These are phyloP conservation scores for Irpex lacteus DNA, from an alignment of 1,284 basidiomycete species.

Conservation along the genomic window DNA sequence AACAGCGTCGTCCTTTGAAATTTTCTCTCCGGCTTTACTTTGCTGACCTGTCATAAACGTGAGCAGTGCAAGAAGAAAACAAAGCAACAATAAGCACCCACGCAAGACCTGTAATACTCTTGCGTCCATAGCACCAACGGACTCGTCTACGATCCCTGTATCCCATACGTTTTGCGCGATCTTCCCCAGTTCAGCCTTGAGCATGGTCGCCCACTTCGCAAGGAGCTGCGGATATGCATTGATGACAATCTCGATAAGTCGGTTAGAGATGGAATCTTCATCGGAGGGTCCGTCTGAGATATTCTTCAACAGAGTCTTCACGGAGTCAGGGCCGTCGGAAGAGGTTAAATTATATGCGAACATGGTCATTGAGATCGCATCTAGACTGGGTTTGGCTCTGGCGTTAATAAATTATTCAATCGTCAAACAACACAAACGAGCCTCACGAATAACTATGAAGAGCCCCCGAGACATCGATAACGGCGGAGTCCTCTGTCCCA, in stretches of 20 bases:
- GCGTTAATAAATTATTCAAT: background rate
- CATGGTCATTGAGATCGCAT: slow-evolving; percentile 1
- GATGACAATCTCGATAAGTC: background rate
- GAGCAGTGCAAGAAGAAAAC: background rate
- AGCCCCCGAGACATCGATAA: background rate
- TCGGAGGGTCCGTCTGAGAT: background rate
- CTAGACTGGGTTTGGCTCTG: background rate
- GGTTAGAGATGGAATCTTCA: background rate
- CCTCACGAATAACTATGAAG: background rate
- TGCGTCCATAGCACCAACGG: background rate
- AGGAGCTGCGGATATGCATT: background rate
- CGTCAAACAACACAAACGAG: background rate
- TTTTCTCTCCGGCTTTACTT: background rate
- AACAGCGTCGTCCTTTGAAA: background rate
- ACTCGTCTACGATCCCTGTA: background rate
- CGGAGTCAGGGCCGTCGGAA: background rate
- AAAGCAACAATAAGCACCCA: background rate
- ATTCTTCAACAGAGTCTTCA: background rate
- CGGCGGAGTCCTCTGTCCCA: background rate
- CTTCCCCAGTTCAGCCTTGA: background rate
- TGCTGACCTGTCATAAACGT: background rate
- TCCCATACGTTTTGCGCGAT: background rate
- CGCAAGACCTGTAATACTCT: background rate
- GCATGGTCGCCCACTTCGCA: background rate
- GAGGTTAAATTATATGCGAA: background rate